Percentiles rank a stretch among this genome's conserved stretches.
Conservation (phyloP, 768 basidiomycete genomes). For the Lentinula raphanica region DNA sequence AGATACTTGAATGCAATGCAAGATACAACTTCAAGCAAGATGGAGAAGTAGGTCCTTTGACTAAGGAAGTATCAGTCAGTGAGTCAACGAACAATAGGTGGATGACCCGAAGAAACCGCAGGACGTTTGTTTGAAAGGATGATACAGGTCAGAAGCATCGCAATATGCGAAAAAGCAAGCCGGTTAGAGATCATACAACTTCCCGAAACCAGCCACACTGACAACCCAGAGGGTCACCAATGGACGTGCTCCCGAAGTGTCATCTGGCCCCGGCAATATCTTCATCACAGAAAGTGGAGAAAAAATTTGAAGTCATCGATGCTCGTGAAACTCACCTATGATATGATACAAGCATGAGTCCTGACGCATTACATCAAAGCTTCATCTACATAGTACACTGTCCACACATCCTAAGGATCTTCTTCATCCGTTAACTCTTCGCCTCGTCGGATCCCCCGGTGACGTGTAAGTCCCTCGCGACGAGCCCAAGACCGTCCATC, state of each 20-base stretch:
- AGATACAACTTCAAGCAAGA: too few relatives aligned
- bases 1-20: too few relatives aligned
- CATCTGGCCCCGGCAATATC: constrained; percentile 85
- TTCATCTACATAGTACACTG: neutral
- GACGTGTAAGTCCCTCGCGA: constrained; percentile 54
- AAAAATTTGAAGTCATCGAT: too few relatives aligned
- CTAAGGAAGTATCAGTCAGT: too few relatives aligned
- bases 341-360: neutral
- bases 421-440: constrained; percentile 91
- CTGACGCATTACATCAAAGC: too few relatives aligned
- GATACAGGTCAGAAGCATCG: too few relatives aligned
- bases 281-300: constrained; percentile 42
- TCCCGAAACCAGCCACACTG: constrained; percentile 29
- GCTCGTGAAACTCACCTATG: constrained; percentile 5
- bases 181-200: constrained; percentile 60
- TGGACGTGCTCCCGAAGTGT: constrained; percentile 42
- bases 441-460: constrained; percentile 59
- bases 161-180: constrained; percentile 24
- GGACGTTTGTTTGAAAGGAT: too few relatives aligned
- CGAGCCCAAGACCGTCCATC: constrained; percentile 83
- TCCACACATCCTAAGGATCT: constrained; percentile 25
- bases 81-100: too few relatives aligned
- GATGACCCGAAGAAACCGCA: too few relatives aligned
- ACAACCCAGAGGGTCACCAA: neutral
- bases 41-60: too few relatives aligned